phyloP scores from a whole-genome alignment of 1,284 basidiomycete species.

The Fistulina hepatica region DNA sequence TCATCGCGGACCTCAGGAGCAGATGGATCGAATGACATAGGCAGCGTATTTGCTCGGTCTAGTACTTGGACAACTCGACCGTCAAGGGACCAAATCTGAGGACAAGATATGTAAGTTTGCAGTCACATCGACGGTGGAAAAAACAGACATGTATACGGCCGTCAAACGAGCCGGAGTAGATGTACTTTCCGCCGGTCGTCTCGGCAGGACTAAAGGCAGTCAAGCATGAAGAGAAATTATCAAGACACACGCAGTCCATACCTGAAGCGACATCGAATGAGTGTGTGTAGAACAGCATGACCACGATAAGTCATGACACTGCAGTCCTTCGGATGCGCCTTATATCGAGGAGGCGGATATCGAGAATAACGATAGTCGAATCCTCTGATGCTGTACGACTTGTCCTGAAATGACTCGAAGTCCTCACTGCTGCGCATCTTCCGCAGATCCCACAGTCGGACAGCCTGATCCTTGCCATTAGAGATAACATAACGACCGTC shows the following conservation, averaged over 20 bases:
- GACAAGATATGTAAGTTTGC: neutral
- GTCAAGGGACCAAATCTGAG: constrained; percentile 89
- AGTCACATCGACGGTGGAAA: neutral
- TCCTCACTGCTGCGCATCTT: constrained; percentile 77
- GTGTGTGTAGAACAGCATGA: constrained; percentile 83
- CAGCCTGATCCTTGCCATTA: constrained; percentile 95
- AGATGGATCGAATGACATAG: constrained; percentile 60
- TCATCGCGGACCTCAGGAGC: constrained; percentile 33
- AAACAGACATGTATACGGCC: constrained; percentile 65
- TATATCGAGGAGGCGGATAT: constrained; percentile 53
- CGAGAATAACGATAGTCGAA: constrained; percentile 80
- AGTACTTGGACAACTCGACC: constrained; percentile 77
- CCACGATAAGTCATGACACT: constrained; percentile 95
- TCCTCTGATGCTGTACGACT: constrained; percentile 47
- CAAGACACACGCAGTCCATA: too few relatives aligned
- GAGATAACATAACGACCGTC: constrained; percentile 94
- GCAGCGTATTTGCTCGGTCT: constrained; percentile 68
- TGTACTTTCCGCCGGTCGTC: constrained; percentile 87
- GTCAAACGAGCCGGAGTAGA: constrained; percentile 87
- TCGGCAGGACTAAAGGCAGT: constrained; percentile 80
- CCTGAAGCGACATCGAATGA: constrained; percentile 97
- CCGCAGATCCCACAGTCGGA: constrained; percentile 90
- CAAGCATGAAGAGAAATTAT: too few relatives aligned
- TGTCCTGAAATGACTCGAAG: constrained; percentile 44
- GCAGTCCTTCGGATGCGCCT: constrained; percentile 71